Percentiles rank a stretch among this genome's conserved stretches.
Evolutionary conservation across 108 stramenopile genomes (phyloP).

Genomic region (Fistulifera pelliculosa): DNA sequence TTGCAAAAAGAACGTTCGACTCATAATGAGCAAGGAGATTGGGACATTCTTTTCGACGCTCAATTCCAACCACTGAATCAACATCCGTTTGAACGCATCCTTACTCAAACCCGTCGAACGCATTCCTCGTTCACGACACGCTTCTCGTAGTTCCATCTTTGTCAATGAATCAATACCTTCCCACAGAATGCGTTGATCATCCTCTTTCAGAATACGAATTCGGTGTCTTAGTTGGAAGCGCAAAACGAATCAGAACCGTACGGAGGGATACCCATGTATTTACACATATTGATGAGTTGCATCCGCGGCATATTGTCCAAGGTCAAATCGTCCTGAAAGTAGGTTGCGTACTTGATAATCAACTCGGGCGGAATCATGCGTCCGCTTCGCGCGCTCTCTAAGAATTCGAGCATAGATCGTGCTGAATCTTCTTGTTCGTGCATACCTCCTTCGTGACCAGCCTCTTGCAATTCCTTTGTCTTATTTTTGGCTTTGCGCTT

Average conservation of each 20-base stretch:
- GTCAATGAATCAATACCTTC: conserved; percentile 95
- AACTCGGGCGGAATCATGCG: conserved; percentile 78
- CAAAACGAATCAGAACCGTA: conserved; percentile 92
- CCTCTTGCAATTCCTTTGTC: conserved; percentile 39
- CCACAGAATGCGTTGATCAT: conserved; percentile 96
- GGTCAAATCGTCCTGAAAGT: conserved; percentile 95
- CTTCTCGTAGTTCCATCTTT: conserved; percentile 95
- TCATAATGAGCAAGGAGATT: conserved; percentile 93
- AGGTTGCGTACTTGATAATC: conserved; percentile 75
- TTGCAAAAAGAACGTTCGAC: conserved; percentile 87
- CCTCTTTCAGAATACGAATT: conserved; percentile 80
- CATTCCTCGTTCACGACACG: conserved; percentile 97
- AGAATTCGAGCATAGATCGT: conserved; percentile 75
- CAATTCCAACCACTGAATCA: conserved; percentile 96
- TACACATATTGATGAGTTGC: conserved; percentile 93
- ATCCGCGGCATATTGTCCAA: conserved; percentile 95
- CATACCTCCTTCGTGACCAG: conserved; percentile 13
- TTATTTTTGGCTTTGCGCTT: conserved; percentile 53
- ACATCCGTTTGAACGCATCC: conserved; percentile 72
- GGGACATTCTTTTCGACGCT: conserved; percentile 92
- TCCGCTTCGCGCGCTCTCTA: conserved; percentile 86
- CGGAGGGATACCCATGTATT: conserved; percentile 92
- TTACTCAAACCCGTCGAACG: conserved; percentile 89
- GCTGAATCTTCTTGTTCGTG: conserved; percentile 58
- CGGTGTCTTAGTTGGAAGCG: conserved; percentile 90